Conservation (phyloP, 371 early-diverging fungal species). For the Choanephora cucurbitarum region DNA sequence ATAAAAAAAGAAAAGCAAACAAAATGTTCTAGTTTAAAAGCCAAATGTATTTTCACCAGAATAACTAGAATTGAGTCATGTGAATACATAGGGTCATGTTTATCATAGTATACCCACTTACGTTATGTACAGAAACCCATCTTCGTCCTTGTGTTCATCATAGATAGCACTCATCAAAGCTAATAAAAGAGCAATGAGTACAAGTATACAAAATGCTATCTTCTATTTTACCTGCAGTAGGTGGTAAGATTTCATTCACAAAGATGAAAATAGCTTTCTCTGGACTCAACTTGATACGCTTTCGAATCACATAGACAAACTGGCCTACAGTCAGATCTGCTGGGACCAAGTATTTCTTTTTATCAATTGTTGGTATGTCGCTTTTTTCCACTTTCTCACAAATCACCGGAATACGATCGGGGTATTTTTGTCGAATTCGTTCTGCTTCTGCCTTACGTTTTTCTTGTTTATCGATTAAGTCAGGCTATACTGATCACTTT, state of each 20-base stretch:
- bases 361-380: slow-evolving; percentile 92
- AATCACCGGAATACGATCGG: slow-evolving; percentile 93
- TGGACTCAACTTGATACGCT: slow-evolving; percentile 86
- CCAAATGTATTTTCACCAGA: slow-evolving; percentile 90
- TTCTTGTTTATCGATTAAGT: no score
- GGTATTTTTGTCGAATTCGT: slow-evolving; percentile 93
- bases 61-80: slow-evolving; percentile 42
- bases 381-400: slow-evolving; percentile 95
- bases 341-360: slow-evolving; percentile 97
- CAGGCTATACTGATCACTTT: no score
- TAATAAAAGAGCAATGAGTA: slow-evolving; percentile 5
- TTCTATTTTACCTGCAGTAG: slow-evolving; percentile 62
- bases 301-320: slow-evolving; percentile 94
- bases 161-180: slow-evolving; percentile 89
- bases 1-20: no score
- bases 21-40: slow-evolving; percentile 24
- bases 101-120: no score
- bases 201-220: slow-evolving; percentile 1
- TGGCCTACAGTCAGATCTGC: slow-evolving; percentile 95
- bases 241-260: slow-evolving; percentile 92
- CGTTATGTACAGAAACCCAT: slow-evolving; percentile 94
- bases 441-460: slow-evolving; percentile 94
- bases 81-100: background rate
- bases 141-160: slow-evolving; percentile 94
- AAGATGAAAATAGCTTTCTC: slow-evolving; percentile 98